Percentiles rank a stretch among this genome's conserved stretches.
Evolutionary conservation across 2,329 filamentous ascomycete species (phyloP).

Genomic region (Paracoccidioides lutzii): DNA sequence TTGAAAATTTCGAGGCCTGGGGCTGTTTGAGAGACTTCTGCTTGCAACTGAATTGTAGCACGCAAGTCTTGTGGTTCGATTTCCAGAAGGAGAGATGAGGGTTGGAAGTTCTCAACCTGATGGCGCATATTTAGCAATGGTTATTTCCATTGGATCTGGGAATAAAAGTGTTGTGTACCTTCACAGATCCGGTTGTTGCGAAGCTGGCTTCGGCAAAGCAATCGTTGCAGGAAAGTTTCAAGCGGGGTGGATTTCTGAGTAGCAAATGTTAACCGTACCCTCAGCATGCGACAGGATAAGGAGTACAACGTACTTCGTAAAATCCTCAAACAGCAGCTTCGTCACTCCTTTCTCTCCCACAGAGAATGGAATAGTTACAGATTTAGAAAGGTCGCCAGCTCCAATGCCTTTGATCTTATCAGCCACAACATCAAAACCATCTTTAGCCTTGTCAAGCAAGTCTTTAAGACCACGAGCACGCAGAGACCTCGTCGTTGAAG

Average conservation of each 20-base stretch:
- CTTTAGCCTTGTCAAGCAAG: constrained; percentile 3
- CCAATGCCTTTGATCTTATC: constrained; percentile 9
- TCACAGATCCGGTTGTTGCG: constrained; percentile 14
- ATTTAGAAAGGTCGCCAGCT: constrained; percentile 10
- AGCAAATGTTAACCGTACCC: too few relatives aligned
- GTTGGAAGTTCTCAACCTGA: constrained; percentile 11
- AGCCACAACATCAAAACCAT: constrained; percentile 8
- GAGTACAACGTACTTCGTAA: constrained; percentile 6
- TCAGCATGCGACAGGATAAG: not conserved
- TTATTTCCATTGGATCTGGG: too few relatives aligned
- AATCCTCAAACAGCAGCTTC: constrained; percentile 14
- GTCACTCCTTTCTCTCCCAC: constrained; percentile 11
- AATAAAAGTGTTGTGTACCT: constrained; percentile 9
- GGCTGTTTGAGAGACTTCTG: constrained; percentile 7
- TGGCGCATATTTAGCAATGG: not conserved
- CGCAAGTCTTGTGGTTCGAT: constrained; percentile 13
- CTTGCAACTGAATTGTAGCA: constrained; percentile 11
- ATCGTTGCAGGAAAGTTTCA: constrained; percentile 16
- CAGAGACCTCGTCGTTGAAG: not conserved
- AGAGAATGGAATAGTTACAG: constrained; percentile 12
- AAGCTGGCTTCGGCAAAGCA: constrained; percentile 18
- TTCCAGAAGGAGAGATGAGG: constrained; percentile 10
- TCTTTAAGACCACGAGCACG: constrained; percentile 2
- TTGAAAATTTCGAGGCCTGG: constrained; percentile 3
- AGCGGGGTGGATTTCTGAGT: constrained; percentile 4